These are phyloP conservation scores for Pseudogymnoascus sp. DNA, from an alignment of 2,329 filamentous ascomycete genomes.

Conservation along the genomic window DNA sequence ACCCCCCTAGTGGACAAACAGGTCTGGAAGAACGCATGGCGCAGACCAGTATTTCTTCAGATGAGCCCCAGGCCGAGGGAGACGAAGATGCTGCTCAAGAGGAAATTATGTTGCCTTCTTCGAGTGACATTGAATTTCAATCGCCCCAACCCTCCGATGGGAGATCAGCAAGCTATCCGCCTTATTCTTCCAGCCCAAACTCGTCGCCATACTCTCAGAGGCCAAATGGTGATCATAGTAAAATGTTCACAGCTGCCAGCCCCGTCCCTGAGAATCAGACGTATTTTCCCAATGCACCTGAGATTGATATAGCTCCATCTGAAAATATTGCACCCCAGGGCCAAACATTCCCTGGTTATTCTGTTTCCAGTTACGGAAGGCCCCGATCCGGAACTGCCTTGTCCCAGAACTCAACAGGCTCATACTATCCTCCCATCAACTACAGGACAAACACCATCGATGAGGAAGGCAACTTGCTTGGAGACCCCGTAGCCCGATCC, in stretches of 20 bases:
- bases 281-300: not conserved
- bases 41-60: not conserved
- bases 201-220: not conserved
- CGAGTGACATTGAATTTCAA: not conserved
- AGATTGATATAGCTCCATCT: not conserved
- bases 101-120: not conserved
- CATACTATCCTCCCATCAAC: not conserved
- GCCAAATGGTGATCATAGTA: not conserved
- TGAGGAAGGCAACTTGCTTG: not conserved
- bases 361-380: not conserved
- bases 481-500: not conserved
- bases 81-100: not conserved
- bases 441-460: not conserved
- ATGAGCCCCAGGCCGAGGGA: not conserved
- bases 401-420: not conserved
- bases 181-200: not conserved
- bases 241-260: not conserved
- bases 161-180: not conserved
- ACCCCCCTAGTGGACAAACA: not conserved
- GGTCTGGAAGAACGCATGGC: not conserved
- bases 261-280: not conserved
- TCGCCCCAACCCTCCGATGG: not conserved
- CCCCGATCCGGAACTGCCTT: not conserved
- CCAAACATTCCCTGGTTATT: not conserved
- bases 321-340: not conserved